Evolutionary conservation across 177 flowering plant genomes (phyloP), one percentile per base, ranked within the genome.

Genomic region (Tripterygium wilfordii): DNA sequence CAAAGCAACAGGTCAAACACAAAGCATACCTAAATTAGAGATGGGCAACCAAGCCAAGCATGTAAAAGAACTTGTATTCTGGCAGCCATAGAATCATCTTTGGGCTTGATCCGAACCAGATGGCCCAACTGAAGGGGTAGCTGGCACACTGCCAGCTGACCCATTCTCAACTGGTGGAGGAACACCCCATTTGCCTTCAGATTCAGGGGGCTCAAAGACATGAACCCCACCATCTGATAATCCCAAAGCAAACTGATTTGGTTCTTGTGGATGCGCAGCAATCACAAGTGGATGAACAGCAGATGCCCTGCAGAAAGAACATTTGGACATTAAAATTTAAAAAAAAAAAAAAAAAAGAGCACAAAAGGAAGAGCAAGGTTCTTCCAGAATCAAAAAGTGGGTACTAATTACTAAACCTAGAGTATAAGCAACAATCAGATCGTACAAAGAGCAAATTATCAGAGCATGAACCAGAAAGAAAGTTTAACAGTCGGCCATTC

Each of bases 71-170:
- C 64, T 61, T 46, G 44, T 60, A 57, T 56, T 17, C 49, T 36
- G 54, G 49, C 54, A 27, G 40, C 57, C 16, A 1, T 24, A 48
- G 13, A 25, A 61, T 81, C 74, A 90, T 72, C 96, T 77, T 57
- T 77, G 91, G 16, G 68, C 82, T 54, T 82, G 96, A 50, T 90
- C 97, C 20, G 85, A 70, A 25, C 75, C 73, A 23, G 86, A 62
- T 31, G 76, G 62, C 33, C 89, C 76, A 8, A 57, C 64, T 24
- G 68, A 49, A 45, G 80, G 59, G 36, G 80, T 57, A 30, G 74
- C 35, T 8, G 82, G 51, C 47, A 66, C 60, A 63, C 70, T 65
- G 29, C 77, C 68, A 21, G 67, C 51, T 27, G 80, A 68, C 9
- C 85, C 85, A 53, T 84, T 82, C 53, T 84, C 87, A 23, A 37